phyloP scores from a whole-genome alignment of 2,329 filamentous ascomycete species.

The Escovopsis sp. region DNA sequence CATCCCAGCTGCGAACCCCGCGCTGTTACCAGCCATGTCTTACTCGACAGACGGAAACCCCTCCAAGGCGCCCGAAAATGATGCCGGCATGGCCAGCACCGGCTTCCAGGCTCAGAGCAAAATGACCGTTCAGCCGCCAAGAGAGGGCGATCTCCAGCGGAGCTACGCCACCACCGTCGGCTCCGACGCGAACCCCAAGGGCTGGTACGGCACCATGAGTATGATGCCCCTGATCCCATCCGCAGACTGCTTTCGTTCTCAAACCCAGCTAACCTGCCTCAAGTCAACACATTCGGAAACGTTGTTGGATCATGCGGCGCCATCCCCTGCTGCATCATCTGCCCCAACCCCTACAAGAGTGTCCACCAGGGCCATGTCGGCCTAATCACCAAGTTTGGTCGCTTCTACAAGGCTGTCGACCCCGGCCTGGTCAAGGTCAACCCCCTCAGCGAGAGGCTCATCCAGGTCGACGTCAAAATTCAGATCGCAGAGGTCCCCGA shows the following conservation, averaged over 20 bases:
- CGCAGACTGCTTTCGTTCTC: neutral
- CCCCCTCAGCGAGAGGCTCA: slow-evolving; percentile 76
- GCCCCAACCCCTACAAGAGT: slow-evolving; percentile 90
- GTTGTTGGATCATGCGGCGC: slow-evolving; percentile 69
- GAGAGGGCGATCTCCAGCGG: slow-evolving; percentile 69
- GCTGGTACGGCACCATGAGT: slow-evolving; percentile 87
- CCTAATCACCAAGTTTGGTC: slow-evolving; percentile 87
- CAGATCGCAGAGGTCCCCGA: slow-evolving; percentile 95
- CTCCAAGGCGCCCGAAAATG: slow-evolving; percentile 14
- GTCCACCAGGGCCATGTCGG: slow-evolving; percentile 90
- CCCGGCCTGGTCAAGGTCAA: slow-evolving; percentile 96
- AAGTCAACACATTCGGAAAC: slow-evolving; percentile 59
- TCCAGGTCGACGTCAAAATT: slow-evolving; percentile 96
- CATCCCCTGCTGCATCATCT: slow-evolving; percentile 79
- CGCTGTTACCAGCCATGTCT: slow-evolving; percentile 4
- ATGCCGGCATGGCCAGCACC: slow-evolving; percentile 7
- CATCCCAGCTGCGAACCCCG: neutral
- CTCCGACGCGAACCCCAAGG: slow-evolving; percentile 55
- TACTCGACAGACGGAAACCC: slow-evolving; percentile 16
- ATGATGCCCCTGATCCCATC: slow-evolving; percentile 19
- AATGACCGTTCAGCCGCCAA: slow-evolving; percentile 66
- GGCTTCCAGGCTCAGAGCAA: slow-evolving; percentile 38
- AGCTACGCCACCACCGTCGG: slow-evolving; percentile 55
- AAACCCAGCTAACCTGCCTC: neutral
- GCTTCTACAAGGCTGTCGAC: slow-evolving; percentile 90